A percentile compares a stretch with the other conserved stretches of the same genome.
These are phyloP conservation scores for Emmonsiellopsis sp. DNA, from an alignment of 2,329 filamentous ascomycete species.

Conservation along the genomic window DNA sequence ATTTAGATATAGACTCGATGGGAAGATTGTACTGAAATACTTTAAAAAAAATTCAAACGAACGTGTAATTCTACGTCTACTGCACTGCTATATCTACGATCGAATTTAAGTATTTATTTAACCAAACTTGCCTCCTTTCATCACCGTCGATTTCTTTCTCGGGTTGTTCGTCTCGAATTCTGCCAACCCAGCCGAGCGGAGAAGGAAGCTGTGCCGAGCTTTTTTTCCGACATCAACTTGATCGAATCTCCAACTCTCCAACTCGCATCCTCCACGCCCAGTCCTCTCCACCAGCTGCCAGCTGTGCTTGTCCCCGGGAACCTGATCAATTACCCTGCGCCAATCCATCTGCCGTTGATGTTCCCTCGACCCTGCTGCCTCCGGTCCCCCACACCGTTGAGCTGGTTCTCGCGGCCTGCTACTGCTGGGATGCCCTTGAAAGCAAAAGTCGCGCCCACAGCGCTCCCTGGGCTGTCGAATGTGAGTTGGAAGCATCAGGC, in stretches of 20 bases:
- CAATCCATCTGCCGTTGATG: slow-evolving; percentile 25
- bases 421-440: slow-evolving; percentile 63
- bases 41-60: too few species aligned
- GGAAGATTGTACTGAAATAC: neutral
- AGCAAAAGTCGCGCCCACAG: slow-evolving; percentile 60
- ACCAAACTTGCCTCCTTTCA: too few species aligned
- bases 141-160: too few species aligned
- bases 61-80: too few species aligned
- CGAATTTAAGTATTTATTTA: too few species aligned
- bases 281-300: too few species aligned
- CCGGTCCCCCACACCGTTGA: slow-evolving; percentile 33
- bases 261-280: neutral
- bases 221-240: slow-evolving; percentile 3
- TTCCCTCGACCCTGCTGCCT: slow-evolving; percentile 32
- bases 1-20: neutral
- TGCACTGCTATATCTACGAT: too few species aligned
- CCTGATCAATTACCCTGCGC: neutral
- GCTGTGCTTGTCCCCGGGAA: neutral
- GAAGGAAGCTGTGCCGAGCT: slow-evolving; percentile 6
- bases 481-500: slow-evolving; percentile 29
- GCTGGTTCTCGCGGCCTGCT: slow-evolving; percentile 36
- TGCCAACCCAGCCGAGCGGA: slow-evolving; percentile 22
- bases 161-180: too few species aligned
- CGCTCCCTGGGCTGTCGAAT: slow-evolving; percentile 43
- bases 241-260: neutral